Evolutionary conservation across 2,329 filamentous ascomycete species (phyloP).

Genomic region (Phyllosticta capitalensis): DNA sequence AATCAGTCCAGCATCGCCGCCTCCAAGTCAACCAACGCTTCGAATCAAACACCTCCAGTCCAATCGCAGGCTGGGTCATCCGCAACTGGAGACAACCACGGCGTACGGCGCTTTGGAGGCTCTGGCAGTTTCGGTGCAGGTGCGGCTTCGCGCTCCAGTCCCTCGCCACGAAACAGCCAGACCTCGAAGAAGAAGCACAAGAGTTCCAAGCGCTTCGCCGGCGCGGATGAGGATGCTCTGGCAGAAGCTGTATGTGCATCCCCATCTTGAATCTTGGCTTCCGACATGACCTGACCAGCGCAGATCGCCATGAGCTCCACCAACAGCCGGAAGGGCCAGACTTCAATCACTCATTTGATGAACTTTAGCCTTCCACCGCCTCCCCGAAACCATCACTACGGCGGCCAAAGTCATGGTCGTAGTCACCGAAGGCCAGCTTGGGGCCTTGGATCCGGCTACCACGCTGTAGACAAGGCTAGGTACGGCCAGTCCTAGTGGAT

Average conservation of each 20-base stretch:
- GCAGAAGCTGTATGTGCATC: slow-evolving; percentile 61
- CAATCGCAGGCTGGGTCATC: slow-evolving; percentile 34
- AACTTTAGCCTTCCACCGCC: slow-evolving; percentile 77
- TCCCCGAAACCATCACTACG: slow-evolving; percentile 51
- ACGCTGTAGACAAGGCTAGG: slow-evolving; percentile 82
- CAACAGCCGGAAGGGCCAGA: slow-evolving; percentile 76
- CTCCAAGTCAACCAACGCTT: slow-evolving; percentile 30
- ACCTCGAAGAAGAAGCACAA: slow-evolving; percentile 72
- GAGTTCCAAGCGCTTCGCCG: slow-evolving; percentile 61
- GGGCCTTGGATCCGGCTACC: slow-evolving; percentile 81
- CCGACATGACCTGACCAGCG: slow-evolving; percentile 10
- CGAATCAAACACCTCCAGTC: slow-evolving; percentile 33
- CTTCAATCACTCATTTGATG: slow-evolving; percentile 92
- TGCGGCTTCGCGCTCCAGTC: slow-evolving; percentile 27
- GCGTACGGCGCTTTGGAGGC: slow-evolving; percentile 33
- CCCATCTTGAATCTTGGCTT: background rate
- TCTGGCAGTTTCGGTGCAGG: slow-evolving; percentile 29
- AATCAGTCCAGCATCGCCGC: slow-evolving; percentile 33
- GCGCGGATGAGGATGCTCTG: slow-evolving; percentile 78
- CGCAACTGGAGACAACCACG: slow-evolving; percentile 34
- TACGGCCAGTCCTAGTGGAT: slow-evolving; percentile 34
- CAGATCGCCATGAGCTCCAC: slow-evolving; percentile 54
- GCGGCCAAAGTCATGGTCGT: slow-evolving; percentile 40
- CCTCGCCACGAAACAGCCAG: slow-evolving; percentile 65
- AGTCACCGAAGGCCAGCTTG: slow-evolving; percentile 58